Evolutionary conservation across 1,139 yeast species (phyloP), one percentile per base, ranked within the genome.

Genomic region (Yamadazyma blattariae): DNA sequence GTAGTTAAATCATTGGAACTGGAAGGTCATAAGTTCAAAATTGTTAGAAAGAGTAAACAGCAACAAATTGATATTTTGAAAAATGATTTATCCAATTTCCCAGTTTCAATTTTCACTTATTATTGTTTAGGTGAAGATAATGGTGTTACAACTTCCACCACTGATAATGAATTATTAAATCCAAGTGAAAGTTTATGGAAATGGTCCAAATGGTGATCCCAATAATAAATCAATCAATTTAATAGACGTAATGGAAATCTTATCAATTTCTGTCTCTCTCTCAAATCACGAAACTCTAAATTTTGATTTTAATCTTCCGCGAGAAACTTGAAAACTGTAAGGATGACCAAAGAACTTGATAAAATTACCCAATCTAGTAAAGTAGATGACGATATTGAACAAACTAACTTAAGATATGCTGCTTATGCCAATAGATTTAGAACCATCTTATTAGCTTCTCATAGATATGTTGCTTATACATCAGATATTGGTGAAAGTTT

Each of bases 401-500:
- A 47, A 32, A 29, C 39, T 10, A 64, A 62, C 33, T 56, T 83
- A 32, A 78, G 95, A 69, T 85, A 85, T 51, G 88, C 94, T 4
- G 95, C 92, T 13, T 85, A 85, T 53, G 89, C 90, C 43, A 81
- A 82, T 52, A 63, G 95, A 50, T 54, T 83, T 35, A 67, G 89
- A 57, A 79, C 87, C 22, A 80, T 85, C 44, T 65, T 84, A 37
- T 52, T 71, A 36, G 89, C 94, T 7, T 77, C 90, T n/a, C 92
- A 83, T 52, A 64, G 95, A 47, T 86, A 86, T 52, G 87, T 86
- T 18, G 95, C 95, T 2, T 86, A 86, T 57, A 85, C 95, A 6
- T 83, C 92, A 0, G 95, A 86, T 54, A 79, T 86, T 45, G 95
- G 95, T 17, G 95, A 86, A 54, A 83, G 92, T n/a, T 86, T 86